phyloP scores from a whole-genome alignment of 495 filamentous ascomycete species.

The Neurospora africana region DNA sequence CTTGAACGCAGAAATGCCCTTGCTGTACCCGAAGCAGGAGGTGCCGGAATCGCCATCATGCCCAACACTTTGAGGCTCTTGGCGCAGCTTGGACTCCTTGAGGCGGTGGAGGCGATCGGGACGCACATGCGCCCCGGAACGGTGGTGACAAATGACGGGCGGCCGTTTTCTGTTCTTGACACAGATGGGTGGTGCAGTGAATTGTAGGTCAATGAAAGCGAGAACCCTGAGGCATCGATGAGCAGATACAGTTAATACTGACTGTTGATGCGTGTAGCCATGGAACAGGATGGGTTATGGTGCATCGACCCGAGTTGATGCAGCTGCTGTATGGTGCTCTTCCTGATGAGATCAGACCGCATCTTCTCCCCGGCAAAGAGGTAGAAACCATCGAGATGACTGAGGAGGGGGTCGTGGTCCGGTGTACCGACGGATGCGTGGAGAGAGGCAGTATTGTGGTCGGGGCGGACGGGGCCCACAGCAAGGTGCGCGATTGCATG shows the following conservation, averaged over 20 bases:
- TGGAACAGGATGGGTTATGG: slow-evolving; percentile 4
- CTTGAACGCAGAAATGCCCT: slow-evolving; percentile 32
- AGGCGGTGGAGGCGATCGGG: slow-evolving; percentile 16
- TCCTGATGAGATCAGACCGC: slow-evolving; percentile 19
- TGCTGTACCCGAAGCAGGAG: slow-evolving; percentile 23
- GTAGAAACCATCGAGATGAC: slow-evolving; percentile 17
- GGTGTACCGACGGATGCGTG: slow-evolving; percentile 31
- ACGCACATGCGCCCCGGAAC: slow-evolving; percentile 14
- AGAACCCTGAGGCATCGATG: neutral
- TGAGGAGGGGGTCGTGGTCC: slow-evolving; percentile 19
- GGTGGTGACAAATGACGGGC: neutral
- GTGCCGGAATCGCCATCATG: slow-evolving; percentile 31
- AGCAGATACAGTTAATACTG: neutral
- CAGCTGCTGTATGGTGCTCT: slow-evolving; percentile 25
- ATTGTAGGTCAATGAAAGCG: neutral
- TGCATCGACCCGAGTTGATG: slow-evolving; percentile 25
- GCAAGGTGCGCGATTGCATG: slow-evolving; percentile 28
- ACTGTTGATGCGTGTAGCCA: neutral
- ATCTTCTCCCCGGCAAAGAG: slow-evolving; percentile 22
- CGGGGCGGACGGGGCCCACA: slow-evolving; percentile 44
- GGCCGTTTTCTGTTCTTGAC: neutral
- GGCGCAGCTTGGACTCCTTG: slow-evolving; percentile 38
- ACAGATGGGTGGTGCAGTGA: neutral
- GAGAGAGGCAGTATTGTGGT: slow-evolving; percentile 39
- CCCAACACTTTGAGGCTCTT: slow-evolving; percentile 27